Evolutionary conservation across 2,329 filamentous ascomycete genomes (phyloP), one percentile per base, ranked within the genome.

Genomic region (Ophiostoma novo-ulmi): DNA sequence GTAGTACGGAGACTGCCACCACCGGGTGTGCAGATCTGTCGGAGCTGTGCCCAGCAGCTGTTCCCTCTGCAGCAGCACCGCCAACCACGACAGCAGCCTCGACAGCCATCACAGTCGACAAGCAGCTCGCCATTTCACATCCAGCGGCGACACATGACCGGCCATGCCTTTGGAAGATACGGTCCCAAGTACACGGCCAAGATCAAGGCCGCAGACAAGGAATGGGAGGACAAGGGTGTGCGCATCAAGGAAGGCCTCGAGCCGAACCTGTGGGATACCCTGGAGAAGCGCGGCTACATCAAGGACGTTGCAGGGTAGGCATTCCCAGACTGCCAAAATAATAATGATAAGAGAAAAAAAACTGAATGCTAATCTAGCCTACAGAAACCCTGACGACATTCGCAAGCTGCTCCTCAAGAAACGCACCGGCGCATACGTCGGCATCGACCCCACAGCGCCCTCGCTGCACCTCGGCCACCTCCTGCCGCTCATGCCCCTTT

Each of bases 381-480:
- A 11, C 14, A 65, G 63, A 22, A 65, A 65, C 36, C 63, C 35
- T 61, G 75, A 82, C 1, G 81, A 82, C 64, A 84, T 94, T 75
- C 85, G 88, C 69, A 83, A 85, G 74, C 81, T 91, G 31, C 85
- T 95, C 81, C 85, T 84, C 5, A 78, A 81, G 36, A 89, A 88
- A 77, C 84, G 89, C 73, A 87, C 93, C 75, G 90, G 89, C 73
- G 89, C 86, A 72, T 96, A 96, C 76, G 90, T 92, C 69, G 92
- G 92, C 75, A 87, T 95, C 76, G 92, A 96, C 77, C 91, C 92
- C 5, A 95, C 92, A 0, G 91, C 91, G 17, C 83, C 87, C 70
- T 95, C 92, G 1, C 82, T 95, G 72, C 92, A 96, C 76, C 83
- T 95, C 66, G 92, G 92, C 71, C 91, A 96, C 77, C 83, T 96